Evolutionary conservation across 352 stramenopile genomes (phyloP).

Genomic region (Phytopythium litorale): DNA sequence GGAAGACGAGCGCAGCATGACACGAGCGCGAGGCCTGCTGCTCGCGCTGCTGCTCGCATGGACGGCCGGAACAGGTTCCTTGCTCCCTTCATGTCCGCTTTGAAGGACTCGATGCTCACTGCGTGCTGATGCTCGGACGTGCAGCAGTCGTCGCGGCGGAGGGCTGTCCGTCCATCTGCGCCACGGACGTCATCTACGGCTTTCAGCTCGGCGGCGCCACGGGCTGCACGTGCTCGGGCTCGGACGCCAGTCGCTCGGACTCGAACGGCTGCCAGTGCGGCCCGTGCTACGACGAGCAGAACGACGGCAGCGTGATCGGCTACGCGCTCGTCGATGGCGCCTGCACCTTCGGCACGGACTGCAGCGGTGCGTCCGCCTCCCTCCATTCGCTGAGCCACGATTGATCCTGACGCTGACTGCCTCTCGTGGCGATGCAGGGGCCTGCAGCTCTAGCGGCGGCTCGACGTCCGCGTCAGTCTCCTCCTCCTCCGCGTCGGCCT

Average conservation of each 20-base stretch:
- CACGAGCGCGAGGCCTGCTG: too few relatives aligned
- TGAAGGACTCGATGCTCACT: too few relatives aligned
- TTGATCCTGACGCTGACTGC: not conserved
- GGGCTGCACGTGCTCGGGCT: constrained; percentile 30
- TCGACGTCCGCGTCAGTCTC: not conserved
- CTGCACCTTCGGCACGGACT: constrained; percentile 29
- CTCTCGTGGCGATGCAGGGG: not conserved
- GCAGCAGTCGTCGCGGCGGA: constrained; percentile 2
- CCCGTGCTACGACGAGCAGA: constrained; percentile 29
- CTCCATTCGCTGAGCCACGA: not conserved
- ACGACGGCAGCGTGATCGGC: constrained; percentile 18
- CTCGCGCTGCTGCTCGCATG: not conserved
- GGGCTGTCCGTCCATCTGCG: constrained; percentile 32
- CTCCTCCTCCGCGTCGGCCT: not conserved
- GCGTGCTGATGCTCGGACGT: too few relatives aligned
- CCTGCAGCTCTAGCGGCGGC: not conserved
- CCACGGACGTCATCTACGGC: constrained; percentile 29
- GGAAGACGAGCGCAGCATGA: too few relatives aligned
- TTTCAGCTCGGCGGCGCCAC: constrained; percentile 26
- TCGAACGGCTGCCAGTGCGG: constrained; percentile 29
- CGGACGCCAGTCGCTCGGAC: constrained; percentile 14
- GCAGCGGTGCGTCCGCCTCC: constrained; percentile 7
- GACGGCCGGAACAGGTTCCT: not conserved
- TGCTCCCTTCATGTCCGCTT: too few relatives aligned
- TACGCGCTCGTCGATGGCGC: constrained; percentile 27